Conservation (phyloP, 2,329 filamentous ascomycete species). For the Aspergillus oerlinghausenensis region DNA sequence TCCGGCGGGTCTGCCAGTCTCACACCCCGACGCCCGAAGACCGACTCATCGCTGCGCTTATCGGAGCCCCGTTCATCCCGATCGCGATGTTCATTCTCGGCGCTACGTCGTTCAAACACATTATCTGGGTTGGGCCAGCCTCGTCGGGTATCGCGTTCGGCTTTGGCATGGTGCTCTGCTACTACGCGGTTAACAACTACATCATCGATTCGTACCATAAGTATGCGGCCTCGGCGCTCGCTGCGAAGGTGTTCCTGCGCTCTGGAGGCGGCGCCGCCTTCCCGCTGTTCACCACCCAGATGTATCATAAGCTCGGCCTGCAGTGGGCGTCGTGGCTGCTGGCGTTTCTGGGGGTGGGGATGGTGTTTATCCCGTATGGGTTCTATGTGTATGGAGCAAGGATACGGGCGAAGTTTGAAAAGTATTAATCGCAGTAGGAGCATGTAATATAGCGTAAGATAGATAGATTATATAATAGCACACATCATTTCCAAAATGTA, state of each 20-base stretch:
- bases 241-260: slow-evolving; percentile 45
- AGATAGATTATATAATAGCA: neutral
- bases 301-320: slow-evolving; percentile 65
- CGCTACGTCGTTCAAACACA: slow-evolving; percentile 56
- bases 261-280: slow-evolving; percentile 64
- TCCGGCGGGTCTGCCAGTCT: slow-evolving; percentile 55
- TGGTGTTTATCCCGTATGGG: slow-evolving; percentile 11
- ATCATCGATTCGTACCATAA: slow-evolving; percentile 59
- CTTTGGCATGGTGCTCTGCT: slow-evolving; percentile 76
- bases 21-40: slow-evolving; percentile 69
- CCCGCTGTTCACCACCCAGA: slow-evolving; percentile 71
- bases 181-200: slow-evolving; percentile 70
- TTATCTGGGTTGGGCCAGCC: slow-evolving; percentile 52
- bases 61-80: slow-evolving; percentile 63
- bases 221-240: slow-evolving; percentile 41
- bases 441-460: neutral
- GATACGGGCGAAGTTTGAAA: slow-evolving; percentile 2
- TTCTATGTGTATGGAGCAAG: slow-evolving; percentile 9
- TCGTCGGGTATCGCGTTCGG: slow-evolving; percentile 63
- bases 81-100: slow-evolving; percentile 60
- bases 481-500: neutral
- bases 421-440: neutral
- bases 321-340: slow-evolving; percentile 69
- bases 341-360: slow-evolving; percentile 46
- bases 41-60: slow-evolving; percentile 71